Evolutionary conservation across 2,329 filamentous ascomycete species (phyloP).

Genomic region (Ophiostoma pallidulum): DNA sequence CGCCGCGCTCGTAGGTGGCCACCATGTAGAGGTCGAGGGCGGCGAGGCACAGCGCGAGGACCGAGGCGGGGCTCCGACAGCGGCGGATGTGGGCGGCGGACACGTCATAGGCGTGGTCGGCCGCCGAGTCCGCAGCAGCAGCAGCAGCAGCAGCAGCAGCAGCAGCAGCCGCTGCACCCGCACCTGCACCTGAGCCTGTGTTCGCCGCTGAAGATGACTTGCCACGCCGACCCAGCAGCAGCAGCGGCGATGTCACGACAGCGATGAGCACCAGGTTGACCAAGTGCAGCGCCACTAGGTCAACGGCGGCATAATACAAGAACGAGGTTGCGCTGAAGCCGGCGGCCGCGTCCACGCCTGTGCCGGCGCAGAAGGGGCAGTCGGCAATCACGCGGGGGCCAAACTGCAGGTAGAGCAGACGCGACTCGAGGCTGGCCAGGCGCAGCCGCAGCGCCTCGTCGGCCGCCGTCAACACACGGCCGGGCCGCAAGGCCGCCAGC

Average conservation of each 20-base stretch:
- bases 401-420: constrained; percentile 74
- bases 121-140: background rate
- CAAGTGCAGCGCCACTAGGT: constrained; percentile 67
- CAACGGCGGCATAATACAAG: constrained; percentile 70
- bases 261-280: constrained; percentile 65
- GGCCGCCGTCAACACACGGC: constrained; percentile 34
- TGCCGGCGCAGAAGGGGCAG: constrained; percentile 66
- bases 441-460: constrained; percentile 60
- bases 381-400: constrained; percentile 64
- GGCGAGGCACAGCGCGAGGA: constrained; percentile 50
- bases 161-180: background rate
- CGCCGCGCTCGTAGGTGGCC: constrained; percentile 53
- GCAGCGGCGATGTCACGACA: constrained; percentile 55
- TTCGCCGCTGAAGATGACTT: constrained; percentile 21
- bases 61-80: constrained; percentile 64
- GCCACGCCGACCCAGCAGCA: constrained; percentile 54
- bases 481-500: constrained; percentile 47
- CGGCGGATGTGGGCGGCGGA: constrained; percentile 7
- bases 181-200: no score
- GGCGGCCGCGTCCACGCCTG: constrained; percentile 21
- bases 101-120: constrained; percentile 10
- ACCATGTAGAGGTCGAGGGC: constrained; percentile 58
- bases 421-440: constrained; percentile 61
- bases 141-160: background rate
- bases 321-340: constrained; percentile 61